Evolutionary conservation across 2,329 filamentous ascomycete genomes (phyloP), one percentile per base, ranked within the genome.

Genomic region (Hypomyces perniciosus): DNA sequence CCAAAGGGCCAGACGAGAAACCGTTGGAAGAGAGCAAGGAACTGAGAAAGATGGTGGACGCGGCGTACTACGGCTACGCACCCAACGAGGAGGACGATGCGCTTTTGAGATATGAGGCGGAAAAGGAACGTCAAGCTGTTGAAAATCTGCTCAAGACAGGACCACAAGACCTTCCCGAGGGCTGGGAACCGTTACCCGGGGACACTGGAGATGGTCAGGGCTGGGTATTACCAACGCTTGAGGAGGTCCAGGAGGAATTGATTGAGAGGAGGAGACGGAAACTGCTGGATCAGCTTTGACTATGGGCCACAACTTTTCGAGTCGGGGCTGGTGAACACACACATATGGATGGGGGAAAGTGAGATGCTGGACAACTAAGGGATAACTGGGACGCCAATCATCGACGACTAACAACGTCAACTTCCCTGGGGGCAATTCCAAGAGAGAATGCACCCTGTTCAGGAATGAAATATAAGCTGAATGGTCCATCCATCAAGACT

Each of bases 31-130:
- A 80, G 54, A 77, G 86, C 59, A 81, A 83, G 46, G 87, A 90
- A 60, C 65, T 90, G 59, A 72, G 85, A 54, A 84, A 81, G 70
- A 81, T 85, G 59, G 91, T 99, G 7, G 90, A 99, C 70, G 93
- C 93, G 9, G 86, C 85, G 31, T 99, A 99, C 69, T 99, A 96
- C 68, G 93, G 93, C 38, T 99, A 95, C 68, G 91, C 90, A 54
- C 79, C 91, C 6, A 89, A 91, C 59, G 91, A 97, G 68, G 93
- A 97, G 68, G 90, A 96, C 66, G 88, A 86, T 0, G 82, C 78
- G 42, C 66, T 97, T 63, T 67, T 96, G 56, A 81, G 76, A 46
- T 96, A 95, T 66, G 93, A 99, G 75, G 78, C 74, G 42, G 76
- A 81, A 62, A 93, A 90, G 72, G 93, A 97, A 75, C 79, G 83